Conservation (phyloP, 257 asterid species). For the Orobanche coerulescens region DNA sequence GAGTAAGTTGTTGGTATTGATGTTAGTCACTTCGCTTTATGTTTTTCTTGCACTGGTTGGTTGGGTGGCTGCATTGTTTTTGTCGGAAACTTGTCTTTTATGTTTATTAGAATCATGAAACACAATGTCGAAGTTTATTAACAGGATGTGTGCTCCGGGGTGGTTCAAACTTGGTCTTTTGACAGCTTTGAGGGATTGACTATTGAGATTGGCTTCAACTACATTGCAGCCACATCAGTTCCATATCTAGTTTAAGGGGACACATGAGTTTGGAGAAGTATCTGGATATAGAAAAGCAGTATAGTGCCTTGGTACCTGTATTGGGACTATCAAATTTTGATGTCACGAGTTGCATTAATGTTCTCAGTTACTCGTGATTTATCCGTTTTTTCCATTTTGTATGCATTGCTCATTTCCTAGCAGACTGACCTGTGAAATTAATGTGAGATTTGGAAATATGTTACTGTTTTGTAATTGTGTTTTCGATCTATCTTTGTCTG, state of each 20-base stretch:
- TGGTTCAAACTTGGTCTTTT: neutral
- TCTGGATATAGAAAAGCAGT: neutral
- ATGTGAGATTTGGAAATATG: neutral
- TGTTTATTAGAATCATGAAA: slow-evolving; percentile 4
- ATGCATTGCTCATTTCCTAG: neutral
- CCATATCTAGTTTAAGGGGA: neutral
- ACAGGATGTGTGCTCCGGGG: slow-evolving; percentile 1
- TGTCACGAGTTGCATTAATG: neutral
- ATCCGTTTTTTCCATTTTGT: neutral
- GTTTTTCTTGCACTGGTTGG: slow-evolving; percentile 8
- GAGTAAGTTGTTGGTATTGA: slow-evolving; percentile 35
- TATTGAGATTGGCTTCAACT: neutral
- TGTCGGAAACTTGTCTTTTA: neutral
- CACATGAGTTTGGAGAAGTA: neutral
- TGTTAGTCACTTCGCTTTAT: slow-evolving; percentile 7
- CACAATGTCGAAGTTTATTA: neutral
- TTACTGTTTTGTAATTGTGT: neutral
- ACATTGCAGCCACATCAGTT: neutral
- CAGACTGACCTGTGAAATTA: neutral
- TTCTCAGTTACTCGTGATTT: neutral
- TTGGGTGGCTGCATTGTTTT: slow-evolving; percentile 2
- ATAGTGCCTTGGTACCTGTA: neutral
- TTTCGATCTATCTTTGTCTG: neutral
- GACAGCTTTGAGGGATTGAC: neutral
- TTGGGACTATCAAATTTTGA: neutral